Conservation (phyloP, 257 asterid genomes). For the Leonotis leonurus region DNA sequence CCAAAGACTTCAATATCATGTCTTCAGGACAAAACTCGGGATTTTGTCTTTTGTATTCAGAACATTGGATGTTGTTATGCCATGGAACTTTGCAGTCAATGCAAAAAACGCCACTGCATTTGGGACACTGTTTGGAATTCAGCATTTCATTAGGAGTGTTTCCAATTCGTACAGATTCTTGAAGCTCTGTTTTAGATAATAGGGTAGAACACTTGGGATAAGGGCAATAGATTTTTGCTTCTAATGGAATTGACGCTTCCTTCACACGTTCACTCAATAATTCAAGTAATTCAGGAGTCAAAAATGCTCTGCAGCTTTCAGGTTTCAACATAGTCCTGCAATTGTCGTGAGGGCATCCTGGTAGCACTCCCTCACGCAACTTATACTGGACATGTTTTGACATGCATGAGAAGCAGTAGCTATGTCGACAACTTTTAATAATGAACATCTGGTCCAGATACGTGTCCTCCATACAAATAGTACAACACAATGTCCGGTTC, state of each 20-base stretch:
- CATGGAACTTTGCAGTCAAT: constrained; percentile 52
- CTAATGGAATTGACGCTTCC: constrained; percentile 48
- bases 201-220: constrained; percentile 47
- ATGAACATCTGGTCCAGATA: constrained; percentile 33
- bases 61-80: constrained; percentile 41
- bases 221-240: constrained; percentile 49
- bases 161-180: not conserved
- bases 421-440: constrained; percentile 38
- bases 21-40: constrained; percentile 38
- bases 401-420: constrained; percentile 49
- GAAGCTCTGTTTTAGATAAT: constrained; percentile 35
- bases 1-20: constrained; percentile 37
- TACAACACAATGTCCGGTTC: constrained; percentile 28
- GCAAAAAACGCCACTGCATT: constrained; percentile 45
- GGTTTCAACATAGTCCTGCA: constrained; percentile 38
- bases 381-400: constrained; percentile 42
- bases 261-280: constrained; percentile 39
- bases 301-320: constrained; percentile 32
- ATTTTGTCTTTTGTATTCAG: constrained; percentile 17
- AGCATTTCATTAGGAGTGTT: too few relatives aligned
- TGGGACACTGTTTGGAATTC: constrained; percentile 32
- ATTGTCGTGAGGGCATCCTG: constrained; percentile 43
- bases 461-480: constrained; percentile 47
- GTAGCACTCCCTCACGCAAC: constrained; percentile 42
- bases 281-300: constrained; percentile 40